Conservation (phyloP, 371 early-diverging fungal genomes). For the Rhizopus delemar region DNA sequence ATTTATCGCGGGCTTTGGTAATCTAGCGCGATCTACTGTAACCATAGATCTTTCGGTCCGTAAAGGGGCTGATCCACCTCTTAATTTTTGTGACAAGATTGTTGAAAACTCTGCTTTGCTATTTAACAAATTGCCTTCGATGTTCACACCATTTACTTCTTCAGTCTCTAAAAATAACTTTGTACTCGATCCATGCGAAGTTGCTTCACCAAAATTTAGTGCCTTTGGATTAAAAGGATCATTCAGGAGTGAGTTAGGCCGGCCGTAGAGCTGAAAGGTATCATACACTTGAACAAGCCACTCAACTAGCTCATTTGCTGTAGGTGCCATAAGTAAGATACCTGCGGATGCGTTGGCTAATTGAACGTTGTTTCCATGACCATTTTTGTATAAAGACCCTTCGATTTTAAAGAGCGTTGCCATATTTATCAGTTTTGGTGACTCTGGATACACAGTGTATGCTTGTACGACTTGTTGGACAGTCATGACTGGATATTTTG, state of each 20-base stretch:
- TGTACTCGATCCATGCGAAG: constrained; percentile 11
- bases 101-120: constrained; percentile 34
- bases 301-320: constrained; percentile 42
- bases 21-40: constrained; percentile 11
- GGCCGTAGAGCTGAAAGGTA: constrained; percentile 53
- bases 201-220: constrained; percentile 38
- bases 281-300: constrained; percentile 53
- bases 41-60: constrained; percentile 1
- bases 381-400: constrained; percentile 29
- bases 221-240: constrained; percentile 32
- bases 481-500: constrained; percentile 59
- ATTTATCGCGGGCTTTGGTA: constrained; percentile 6
- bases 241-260: constrained; percentile 40
- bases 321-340: constrained; percentile 46
- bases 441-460: constrained; percentile 74
- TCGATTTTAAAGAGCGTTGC: constrained; percentile 49
- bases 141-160: constrained; percentile 31
- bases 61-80: constrained; percentile 1
- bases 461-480: constrained; percentile 65
- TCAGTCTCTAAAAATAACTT: constrained; percentile 40
- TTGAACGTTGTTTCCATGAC: constrained; percentile 22
- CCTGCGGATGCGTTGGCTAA: constrained; percentile 24
- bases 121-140: constrained; percentile 21
- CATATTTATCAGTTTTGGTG: constrained; percentile 43
- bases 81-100: constrained; percentile 28